phyloP scores from a whole-genome alignment of 2,329 filamentous ascomycete genomes.

The Colletotrichum trifolii region DNA sequence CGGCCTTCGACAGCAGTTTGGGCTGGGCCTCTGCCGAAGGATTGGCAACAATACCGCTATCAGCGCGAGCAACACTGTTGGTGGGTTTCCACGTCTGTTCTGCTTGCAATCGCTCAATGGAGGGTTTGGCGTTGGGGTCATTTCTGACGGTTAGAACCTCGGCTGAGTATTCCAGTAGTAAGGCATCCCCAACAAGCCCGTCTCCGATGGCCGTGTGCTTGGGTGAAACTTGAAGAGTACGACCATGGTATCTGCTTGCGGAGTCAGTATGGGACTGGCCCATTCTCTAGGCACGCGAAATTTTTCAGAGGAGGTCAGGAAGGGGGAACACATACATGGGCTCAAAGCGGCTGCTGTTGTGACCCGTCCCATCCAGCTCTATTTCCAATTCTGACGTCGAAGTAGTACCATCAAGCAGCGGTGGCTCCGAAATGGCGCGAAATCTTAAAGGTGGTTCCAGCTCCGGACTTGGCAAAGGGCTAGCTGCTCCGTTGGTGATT shows the following conservation, averaged over 20 bases:
- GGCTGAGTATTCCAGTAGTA: conserved; percentile 45
- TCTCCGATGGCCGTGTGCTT: conserved; percentile 61
- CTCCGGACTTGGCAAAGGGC: conserved; percentile 59
- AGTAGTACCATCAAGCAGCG: not conserved
- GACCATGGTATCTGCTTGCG: conserved; percentile 43
- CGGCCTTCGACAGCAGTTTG: conserved; percentile 64
- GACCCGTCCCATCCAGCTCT: conserved; percentile 1
- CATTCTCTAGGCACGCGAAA: too few species aligned
- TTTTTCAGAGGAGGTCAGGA: too few species aligned
- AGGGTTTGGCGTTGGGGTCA: conserved; percentile 57
- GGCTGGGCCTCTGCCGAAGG: conserved; percentile 52
- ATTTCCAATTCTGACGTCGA: not conserved
- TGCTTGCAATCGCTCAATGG: conserved; percentile 39
- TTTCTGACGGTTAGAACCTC: conserved; percentile 55
- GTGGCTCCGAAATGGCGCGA: not conserved
- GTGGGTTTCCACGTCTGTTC: conserved; percentile 38
- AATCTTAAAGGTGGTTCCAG: conserved; percentile 11
- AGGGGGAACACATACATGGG: too few species aligned
- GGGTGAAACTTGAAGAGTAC: conserved; percentile 56
- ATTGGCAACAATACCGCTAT: conserved; percentile 63
- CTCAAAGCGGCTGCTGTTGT: too few species aligned
- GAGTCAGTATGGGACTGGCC: conserved; percentile 39
- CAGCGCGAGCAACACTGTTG: conserved; percentile 49
- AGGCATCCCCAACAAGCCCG: conserved; percentile 57
- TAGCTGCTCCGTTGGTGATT: conserved; percentile 69